These are phyloP conservation scores for Peterozyma toletana DNA, from an alignment of 805 yeast genomes.

Conservation along the genomic window DNA sequence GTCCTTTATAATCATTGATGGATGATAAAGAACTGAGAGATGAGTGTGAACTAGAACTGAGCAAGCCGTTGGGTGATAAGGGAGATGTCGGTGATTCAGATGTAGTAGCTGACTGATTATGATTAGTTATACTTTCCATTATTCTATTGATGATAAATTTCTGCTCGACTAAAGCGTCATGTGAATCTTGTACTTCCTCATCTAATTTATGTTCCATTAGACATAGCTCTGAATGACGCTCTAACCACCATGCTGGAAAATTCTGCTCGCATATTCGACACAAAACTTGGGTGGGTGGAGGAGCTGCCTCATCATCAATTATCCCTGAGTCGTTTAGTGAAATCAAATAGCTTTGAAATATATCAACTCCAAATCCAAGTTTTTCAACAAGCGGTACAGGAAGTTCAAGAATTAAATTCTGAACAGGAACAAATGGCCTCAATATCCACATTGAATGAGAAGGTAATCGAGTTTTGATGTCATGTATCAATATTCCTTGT, in stretches of 20 bases:
- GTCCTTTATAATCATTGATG: conserved; percentile 49
- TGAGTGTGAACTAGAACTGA: conserved; percentile 8
- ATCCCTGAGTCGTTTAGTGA: conserved; percentile 58
- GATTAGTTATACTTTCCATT: conserved; percentile 28
- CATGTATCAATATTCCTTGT: conserved; percentile 82
- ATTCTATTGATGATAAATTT: conserved; percentile 39
- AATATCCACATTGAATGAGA: conserved; percentile 91
- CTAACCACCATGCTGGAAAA: conserved; percentile 96
- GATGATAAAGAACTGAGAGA: conserved; percentile 10
- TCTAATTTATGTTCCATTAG: conserved; percentile 77
- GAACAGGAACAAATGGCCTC: conserved; percentile 63
- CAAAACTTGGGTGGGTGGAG: conserved; percentile 74
- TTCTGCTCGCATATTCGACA: conserved; percentile 90
- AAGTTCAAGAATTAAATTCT: conserved; percentile 55
- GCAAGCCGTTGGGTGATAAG: conserved; percentile 11
- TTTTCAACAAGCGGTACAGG: conserved; percentile 66
- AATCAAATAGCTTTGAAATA: conserved; percentile 68
- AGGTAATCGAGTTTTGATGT: conserved; percentile 46
- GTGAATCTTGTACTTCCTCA: conserved; percentile 66
- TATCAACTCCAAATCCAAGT: conserved; percentile 84
- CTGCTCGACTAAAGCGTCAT: conserved; percentile 74
- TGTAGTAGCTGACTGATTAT: background rate
- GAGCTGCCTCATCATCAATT: conserved; percentile 56
- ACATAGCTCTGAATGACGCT: conserved; percentile 83
- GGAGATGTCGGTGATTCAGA: conserved; percentile 7